A percentile compares a stretch with the other conserved stretches of the same genome.
Evolutionary conservation across 345 rosid species (phyloP).

Genomic region (Salix suchowensis): DNA sequence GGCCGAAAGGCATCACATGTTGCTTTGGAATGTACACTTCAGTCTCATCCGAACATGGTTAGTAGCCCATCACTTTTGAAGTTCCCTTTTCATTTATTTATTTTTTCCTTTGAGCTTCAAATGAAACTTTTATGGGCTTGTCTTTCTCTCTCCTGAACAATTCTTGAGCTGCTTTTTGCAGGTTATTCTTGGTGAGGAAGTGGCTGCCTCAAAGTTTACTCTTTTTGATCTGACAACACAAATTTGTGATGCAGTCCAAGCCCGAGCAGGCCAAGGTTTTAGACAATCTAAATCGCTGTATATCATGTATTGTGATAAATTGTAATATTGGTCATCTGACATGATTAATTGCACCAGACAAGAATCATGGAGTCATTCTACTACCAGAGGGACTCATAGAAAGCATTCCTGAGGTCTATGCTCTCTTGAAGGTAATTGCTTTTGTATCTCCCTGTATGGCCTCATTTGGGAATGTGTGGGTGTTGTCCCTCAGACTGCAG

Average conservation of each 20-base stretch:
- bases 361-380: conserved; percentile 90
- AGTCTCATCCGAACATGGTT: conserved; percentile 98
- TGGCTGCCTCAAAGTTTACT: conserved; percentile 96
- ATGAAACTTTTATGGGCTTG: not conserved
- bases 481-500: not conserved
- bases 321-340: conserved; percentile 19
- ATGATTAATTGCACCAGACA: conserved; percentile 46
- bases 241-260: conserved; percentile 96
- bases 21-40: conserved; percentile 95
- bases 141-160: not conserved
- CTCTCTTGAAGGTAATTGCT: conserved; percentile 67
- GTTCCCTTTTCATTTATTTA: conserved; percentile 10
- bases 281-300: conserved; percentile 9
- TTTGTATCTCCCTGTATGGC: not conserved
- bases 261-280: conserved; percentile 82
- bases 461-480: not conserved
- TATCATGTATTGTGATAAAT: conserved; percentile 6
- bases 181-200: conserved; percentile 98
- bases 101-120: not conserved
- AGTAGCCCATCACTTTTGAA: conserved; percentile 17
- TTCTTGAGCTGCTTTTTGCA: conserved; percentile 22
- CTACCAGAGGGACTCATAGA: conserved; percentile 97
- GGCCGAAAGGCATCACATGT: conserved; percentile 96
- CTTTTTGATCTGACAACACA: conserved; percentile 83
- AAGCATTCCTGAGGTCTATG: conserved; percentile 95